Evolutionary conservation across 331 rosid species (phyloP).

Genomic region (Malus hybrid): DNA sequence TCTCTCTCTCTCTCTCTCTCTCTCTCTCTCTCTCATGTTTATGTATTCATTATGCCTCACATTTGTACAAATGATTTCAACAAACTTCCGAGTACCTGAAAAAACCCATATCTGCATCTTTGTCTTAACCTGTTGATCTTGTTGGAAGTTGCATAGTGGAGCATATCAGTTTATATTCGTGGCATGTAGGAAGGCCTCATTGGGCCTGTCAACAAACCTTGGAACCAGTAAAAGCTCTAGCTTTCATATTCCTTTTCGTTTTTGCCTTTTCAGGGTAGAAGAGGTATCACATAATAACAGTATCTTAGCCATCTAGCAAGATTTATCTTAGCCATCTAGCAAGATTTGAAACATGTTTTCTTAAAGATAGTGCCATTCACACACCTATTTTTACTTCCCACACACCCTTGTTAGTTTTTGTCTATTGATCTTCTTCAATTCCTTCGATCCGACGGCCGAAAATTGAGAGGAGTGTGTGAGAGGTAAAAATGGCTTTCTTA

Average conservation of each 20-base stretch:
- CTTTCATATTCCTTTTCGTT: background rate
- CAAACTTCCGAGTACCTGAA: background rate
- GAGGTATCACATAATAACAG: background rate
- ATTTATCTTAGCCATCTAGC: too few relatives aligned
- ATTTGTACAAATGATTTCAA: background rate
- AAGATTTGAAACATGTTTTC: background rate
- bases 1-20: background rate
- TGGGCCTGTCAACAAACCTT: background rate
- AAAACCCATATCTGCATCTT: background rate
- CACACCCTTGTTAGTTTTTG: too few relatives aligned
- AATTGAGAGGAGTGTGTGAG: too few relatives aligned
- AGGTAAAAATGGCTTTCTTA: too few relatives aligned
- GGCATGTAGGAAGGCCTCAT: background rate
- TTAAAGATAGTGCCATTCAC: too few relatives aligned
- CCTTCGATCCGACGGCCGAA: too few relatives aligned
- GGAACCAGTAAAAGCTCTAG: background rate
- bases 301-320: background rate
- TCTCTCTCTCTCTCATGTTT: conserved; percentile 1
- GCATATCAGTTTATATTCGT: background rate
- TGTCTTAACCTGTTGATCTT: background rate
- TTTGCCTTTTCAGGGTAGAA: background rate
- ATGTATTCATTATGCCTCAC: background rate
- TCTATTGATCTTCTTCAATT: too few relatives aligned
- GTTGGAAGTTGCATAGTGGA: background rate
- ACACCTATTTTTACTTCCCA: too few relatives aligned